These are phyloP conservation scores for Plectosphaerella cucumerina DNA, from an alignment of 2,329 filamentous ascomycete genomes.

Conservation along the genomic window DNA sequence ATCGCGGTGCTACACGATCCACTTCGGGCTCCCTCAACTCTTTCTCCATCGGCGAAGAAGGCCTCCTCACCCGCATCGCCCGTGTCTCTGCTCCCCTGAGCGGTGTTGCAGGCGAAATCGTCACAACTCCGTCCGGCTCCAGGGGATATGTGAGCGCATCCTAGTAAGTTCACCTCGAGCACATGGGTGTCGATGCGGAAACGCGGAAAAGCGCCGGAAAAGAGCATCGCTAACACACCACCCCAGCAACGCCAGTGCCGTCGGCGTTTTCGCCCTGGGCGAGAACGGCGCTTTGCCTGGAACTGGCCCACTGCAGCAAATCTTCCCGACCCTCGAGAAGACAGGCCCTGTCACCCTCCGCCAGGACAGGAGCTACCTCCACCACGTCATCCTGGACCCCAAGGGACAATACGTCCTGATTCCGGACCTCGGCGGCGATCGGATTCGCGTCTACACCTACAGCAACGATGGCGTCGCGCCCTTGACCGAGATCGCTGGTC, in stretches of 20 bases:
- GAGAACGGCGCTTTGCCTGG: slow-evolving; percentile 12
- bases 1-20: slow-evolving; percentile 6
- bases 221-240: background rate
- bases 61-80: slow-evolving; percentile 11
- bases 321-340: slow-evolving; percentile 13
- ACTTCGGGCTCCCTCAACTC: slow-evolving; percentile 11
- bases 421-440: slow-evolving; percentile 10
- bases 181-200: background rate
- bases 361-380: slow-evolving; percentile 11
- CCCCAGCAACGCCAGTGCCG: slow-evolving; percentile 11
- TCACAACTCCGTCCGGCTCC: slow-evolving; percentile 11
- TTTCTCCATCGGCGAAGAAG: slow-evolving; percentile 11
- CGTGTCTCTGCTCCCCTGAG: slow-evolving; percentile 10
- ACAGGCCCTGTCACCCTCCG: slow-evolving; percentile 9
- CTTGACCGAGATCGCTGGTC: slow-evolving; percentile 10
- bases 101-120: slow-evolving; percentile 14
- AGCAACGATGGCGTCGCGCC: slow-evolving; percentile 10
- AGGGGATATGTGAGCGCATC: slow-evolving; percentile 13
- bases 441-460: slow-evolving; percentile 11
- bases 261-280: slow-evolving; percentile 9
- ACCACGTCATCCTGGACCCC: slow-evolving; percentile 12
- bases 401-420: slow-evolving; percentile 10
- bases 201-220: background rate
- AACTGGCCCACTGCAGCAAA: slow-evolving; percentile 10
- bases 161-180: slow-evolving; percentile 9